These are phyloP conservation scores for Phytophthora sansomeana DNA, from an alignment of 352 stramenopile genomes.

Conservation along the genomic window DNA sequence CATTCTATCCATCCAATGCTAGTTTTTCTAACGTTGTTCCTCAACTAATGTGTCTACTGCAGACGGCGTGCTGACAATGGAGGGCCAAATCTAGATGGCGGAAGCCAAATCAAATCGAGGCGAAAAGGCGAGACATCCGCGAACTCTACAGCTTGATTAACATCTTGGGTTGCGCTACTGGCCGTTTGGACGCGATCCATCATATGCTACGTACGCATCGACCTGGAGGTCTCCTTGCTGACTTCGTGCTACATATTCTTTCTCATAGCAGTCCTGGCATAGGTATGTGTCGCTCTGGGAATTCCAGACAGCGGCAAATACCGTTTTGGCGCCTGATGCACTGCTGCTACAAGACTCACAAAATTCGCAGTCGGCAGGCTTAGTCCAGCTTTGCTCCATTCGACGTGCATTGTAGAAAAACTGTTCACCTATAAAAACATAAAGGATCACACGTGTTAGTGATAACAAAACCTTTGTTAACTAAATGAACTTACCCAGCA, in stretches of 20 bases:
- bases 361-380: constrained; percentile 57
- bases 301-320: constrained; percentile 67
- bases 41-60: no score
- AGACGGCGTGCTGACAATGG: constrained; percentile 59
- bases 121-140: neutral
- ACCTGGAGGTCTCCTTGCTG: constrained; percentile 16
- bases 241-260: constrained; percentile 33
- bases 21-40: neutral
- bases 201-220: constrained; percentile 52
- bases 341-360: constrained; percentile 42
- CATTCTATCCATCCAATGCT: no score
- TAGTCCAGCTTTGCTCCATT: constrained; percentile 68
- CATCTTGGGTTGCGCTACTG: constrained; percentile 15
- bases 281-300: constrained; percentile 49
- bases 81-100: constrained; percentile 61
- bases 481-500: constrained; percentile 42
- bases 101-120: constrained; percentile 1
- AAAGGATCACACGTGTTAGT: constrained; percentile 27
- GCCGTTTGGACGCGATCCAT: constrained; percentile 55
- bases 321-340: constrained; percentile 2
- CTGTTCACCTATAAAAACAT: constrained; percentile 46
- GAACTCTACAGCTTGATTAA: constrained; percentile 5
- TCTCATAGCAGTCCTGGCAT: constrained; percentile 53
- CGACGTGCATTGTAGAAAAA: constrained; percentile 75
- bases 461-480: constrained; percentile 11